Evolutionary conservation across 192 early-diverging fungal species (phyloP).

Genomic region (Spizellomyces punctatus): DNA sequence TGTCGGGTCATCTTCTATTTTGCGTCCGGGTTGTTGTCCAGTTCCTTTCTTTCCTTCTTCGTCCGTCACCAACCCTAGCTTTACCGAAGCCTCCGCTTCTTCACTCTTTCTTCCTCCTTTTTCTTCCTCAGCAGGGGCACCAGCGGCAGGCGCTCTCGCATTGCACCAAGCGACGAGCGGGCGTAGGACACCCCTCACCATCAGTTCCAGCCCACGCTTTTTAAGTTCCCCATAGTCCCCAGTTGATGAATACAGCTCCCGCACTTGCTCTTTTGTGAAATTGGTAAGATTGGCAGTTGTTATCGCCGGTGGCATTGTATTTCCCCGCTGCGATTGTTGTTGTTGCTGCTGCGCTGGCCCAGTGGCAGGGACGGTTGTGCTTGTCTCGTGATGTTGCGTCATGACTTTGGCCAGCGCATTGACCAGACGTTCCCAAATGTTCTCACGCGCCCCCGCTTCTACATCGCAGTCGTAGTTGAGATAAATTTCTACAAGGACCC

Average conservation of each 20-base stretch:
- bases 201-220: conserved; percentile 53
- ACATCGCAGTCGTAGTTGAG: conserved; percentile 93
- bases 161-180: conserved; percentile 52
- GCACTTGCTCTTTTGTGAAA: conserved; percentile 59
- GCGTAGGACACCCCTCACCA: conserved; percentile 53
- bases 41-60: conserved; percentile 33
- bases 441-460: conserved; percentile 71
- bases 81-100: conserved; percentile 16
- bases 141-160: conserved; percentile 2
- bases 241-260: conserved; percentile 52
- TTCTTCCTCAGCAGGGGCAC: conserved; percentile 15
- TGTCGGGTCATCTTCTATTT: conserved; percentile 75
- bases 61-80: conserved; percentile 43
- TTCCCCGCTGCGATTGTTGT: conserved; percentile 6
- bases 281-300: conserved; percentile 53
- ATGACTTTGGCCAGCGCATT: conserved; percentile 67
- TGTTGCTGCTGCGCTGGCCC: not conserved
- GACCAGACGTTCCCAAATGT: conserved; percentile 88
- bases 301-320: conserved; percentile 46
- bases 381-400: conserved; percentile 42
- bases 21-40: not conserved
- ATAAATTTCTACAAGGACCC: conserved; percentile 87
- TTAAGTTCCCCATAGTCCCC: conserved; percentile 57
- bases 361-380: conserved; percentile 12
- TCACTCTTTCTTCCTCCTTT: conserved; percentile 33